Percentiles rank a stretch among this genome's conserved stretches.
These are phyloP conservation scores for Solanum rostratum DNA, from an alignment of 257 asterid species.

Conservation along the genomic window DNA sequence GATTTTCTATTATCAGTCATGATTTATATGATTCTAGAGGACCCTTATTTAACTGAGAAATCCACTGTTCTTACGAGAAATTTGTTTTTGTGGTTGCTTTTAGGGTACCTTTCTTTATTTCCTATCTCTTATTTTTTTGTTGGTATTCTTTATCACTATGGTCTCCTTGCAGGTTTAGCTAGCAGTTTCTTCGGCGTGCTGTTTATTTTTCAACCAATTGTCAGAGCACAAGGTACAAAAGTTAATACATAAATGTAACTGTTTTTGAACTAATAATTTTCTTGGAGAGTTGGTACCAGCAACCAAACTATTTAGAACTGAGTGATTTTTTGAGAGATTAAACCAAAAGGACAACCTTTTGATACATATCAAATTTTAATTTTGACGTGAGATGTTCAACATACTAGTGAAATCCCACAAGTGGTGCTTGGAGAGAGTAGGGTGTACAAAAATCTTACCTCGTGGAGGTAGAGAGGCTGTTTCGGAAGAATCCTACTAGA, in stretches of 20 bases:
- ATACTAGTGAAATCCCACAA: neutral
- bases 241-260: neutral
- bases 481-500: neutral
- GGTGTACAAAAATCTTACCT: neutral
- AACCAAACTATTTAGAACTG: neutral
- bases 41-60: neutral
- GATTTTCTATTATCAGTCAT: neutral
- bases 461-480: neutral
- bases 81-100: neutral
- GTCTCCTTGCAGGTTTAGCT: slow-evolving; percentile 23
- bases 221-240: slow-evolving; percentile 15
- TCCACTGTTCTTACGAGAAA: neutral
- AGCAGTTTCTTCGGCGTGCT: slow-evolving; percentile 34
- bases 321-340: neutral
- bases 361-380: neutral
- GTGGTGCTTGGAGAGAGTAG: neutral
- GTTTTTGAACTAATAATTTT: neutral
- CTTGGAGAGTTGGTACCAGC: neutral
- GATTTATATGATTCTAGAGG: neutral
- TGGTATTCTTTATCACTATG: neutral
- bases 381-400: neutral
- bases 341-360: neutral
- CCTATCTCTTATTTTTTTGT: neutral
- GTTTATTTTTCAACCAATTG: slow-evolving; percentile 22
- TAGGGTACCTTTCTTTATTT: neutral